Conservation (phyloP, 2,329 filamentous ascomycete species). For the Juglanconis oblonga region DNA sequence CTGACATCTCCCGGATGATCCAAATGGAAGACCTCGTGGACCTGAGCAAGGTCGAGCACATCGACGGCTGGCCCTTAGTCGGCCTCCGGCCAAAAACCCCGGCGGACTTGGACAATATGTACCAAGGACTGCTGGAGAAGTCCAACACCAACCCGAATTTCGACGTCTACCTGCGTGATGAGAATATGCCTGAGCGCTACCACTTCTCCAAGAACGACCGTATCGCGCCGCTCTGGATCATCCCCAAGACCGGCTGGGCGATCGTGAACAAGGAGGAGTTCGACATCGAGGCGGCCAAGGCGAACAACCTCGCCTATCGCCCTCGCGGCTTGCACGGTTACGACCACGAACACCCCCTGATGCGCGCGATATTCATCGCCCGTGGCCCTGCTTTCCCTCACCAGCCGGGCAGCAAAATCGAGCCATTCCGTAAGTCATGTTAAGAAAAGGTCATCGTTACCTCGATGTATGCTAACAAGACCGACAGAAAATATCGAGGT, state of each 20-base stretch:
- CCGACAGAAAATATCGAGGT: conserved; percentile 82
- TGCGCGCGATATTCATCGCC: conserved; percentile 94
- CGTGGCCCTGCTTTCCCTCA: conserved; percentile 91
- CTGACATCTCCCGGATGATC: conserved; percentile 73
- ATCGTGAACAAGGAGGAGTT: conserved; percentile 81
- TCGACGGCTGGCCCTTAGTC: conserved; percentile 91
- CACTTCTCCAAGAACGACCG: conserved; percentile 86
- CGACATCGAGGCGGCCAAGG: conserved; percentile 64
- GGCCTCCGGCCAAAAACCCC: conserved; percentile 78
- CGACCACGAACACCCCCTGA: conserved; percentile 89
- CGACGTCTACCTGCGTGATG: conserved; percentile 82
- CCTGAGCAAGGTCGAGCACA: conserved; percentile 71
- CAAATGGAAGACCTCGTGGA: conserved; percentile 91
- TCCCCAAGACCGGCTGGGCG: conserved; percentile 90
- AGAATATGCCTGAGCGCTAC: conserved; percentile 87
- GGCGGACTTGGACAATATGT: conserved; percentile 63
- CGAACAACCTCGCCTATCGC: conserved; percentile 66
- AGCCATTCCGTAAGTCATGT: conserved; percentile 71
- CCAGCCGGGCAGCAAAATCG: conserved; percentile 72
- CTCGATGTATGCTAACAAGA: conserved; percentile 15
- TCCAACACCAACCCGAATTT: conserved; percentile 64
- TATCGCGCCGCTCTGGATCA: conserved; percentile 92
- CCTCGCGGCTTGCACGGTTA: conserved; percentile 90
- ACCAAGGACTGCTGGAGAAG: conserved; percentile 58
- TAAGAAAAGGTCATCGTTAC: not conserved